Percentiles rank a stretch among this genome's conserved stretches.
Conservation (phyloP, 2,329 filamentous ascomycete species). For the Chaetomiaceae sp. region DNA sequence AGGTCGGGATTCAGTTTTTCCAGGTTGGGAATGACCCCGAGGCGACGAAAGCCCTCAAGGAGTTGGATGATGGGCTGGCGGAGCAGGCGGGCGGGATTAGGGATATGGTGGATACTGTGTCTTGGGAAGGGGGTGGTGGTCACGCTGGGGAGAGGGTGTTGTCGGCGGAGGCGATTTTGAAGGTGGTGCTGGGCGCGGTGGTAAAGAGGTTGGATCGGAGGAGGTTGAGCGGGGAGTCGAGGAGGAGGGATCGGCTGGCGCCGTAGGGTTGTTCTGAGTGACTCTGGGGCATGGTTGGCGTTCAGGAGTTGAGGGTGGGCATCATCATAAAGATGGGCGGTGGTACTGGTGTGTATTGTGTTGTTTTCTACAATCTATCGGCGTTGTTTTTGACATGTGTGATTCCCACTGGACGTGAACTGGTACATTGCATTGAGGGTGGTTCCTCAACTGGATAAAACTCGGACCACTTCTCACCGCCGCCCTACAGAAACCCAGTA, state of each 20-base stretch:
- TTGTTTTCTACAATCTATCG: neutral
- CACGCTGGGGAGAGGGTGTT: conserved; percentile 42
- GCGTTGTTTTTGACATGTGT: no score
- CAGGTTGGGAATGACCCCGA: conserved; percentile 73
- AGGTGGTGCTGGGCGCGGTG: conserved; percentile 75
- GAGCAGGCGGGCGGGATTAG: conserved; percentile 54
- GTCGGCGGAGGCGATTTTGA: conserved; percentile 69
- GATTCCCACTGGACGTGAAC: no score
- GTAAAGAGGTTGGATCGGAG: conserved; percentile 60
- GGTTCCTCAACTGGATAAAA: no score
- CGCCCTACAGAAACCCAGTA: no score
- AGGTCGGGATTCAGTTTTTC: conserved; percentile 93
- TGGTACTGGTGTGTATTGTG: neutral
- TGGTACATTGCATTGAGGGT: no score
- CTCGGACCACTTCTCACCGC: no score
- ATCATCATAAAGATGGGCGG: neutral
- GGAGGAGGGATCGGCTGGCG: neutral
- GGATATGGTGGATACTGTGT: conserved; percentile 90
- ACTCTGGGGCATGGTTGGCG: neutral
- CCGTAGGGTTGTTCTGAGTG: neutral
- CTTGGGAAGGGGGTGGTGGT: conserved; percentile 54
- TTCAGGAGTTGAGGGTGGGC: neutral
- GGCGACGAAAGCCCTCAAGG: conserved; percentile 61
- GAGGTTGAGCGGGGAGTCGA: conserved; percentile 1
- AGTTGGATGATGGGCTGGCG: conserved; percentile 70